Evolutionary conservation across 495 filamentous ascomycete genomes (phyloP), one percentile per base, ranked within the genome.

Genomic region (Trichoderma parareesei): DNA sequence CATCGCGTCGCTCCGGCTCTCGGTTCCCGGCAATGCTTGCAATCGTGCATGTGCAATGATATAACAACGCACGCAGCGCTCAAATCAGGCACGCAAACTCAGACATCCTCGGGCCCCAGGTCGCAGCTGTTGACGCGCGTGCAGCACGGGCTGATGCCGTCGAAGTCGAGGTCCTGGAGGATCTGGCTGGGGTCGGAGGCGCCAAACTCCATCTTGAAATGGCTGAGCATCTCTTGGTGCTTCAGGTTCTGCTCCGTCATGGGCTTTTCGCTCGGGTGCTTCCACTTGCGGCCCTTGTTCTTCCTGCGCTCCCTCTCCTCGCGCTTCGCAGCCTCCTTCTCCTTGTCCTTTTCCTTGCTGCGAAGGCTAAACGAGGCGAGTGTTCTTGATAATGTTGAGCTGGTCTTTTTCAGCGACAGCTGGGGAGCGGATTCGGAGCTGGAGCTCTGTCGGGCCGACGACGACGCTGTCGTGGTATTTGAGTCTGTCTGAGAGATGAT

Each of bases 141-240:
- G 33, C 61, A 63, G 61, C 61, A 63, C 4, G 61, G 61, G 41
- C 61, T 63, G 33, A 44, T 46, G 7, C 43, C 61, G 42, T 27
- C n/a, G 10, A 33, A 42, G n/a, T 42, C 60, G 42, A 48, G 40
- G 6, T 63, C 40, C 10, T 35, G n/a, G 11, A 63, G n/a, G 11
- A 63, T 38, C n/a, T 44, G 61, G 27, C 27, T 61, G 14, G 64
- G 55, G 16, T 53, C 53, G 46, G 61, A 65, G 10, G 64, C 43
- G 66, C 68, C 68, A 41, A 70, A 70, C 1, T 20, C 64, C 35
- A 70, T 53, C n/a, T 62, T 68, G 61, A 70, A 70, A 42, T 46
- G 44, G 60, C 64, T 64, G 20, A 70, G 65, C 41, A 70, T 43
- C 61, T 70, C 66, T 62, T 70, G 68, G 66, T 70, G 68, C 16